phyloP scores from a whole-genome alignment of 805 yeast genomes.

The Myxozyma melibiosi region DNA sequence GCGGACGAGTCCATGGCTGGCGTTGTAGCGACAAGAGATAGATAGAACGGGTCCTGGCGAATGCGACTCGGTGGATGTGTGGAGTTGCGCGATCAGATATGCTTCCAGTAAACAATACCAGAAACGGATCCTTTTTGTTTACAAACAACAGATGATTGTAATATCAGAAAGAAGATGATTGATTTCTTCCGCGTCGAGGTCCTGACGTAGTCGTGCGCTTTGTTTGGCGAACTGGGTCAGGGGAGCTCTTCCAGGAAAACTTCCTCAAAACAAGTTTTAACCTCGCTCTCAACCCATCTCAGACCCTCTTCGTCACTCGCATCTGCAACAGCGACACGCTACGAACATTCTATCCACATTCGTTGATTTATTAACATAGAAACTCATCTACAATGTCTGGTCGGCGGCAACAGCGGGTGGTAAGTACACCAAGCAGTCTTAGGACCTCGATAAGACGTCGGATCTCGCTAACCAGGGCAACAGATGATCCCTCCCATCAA shows the following conservation, averaged over 20 bases:
- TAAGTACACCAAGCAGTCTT: slow-evolving; percentile 29
- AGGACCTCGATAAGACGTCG: not conserved
- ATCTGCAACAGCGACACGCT: too few relatives aligned
- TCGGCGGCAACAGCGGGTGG: slow-evolving; percentile 51
- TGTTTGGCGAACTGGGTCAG: not conserved
- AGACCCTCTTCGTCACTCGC: not conserved
- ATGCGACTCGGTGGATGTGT: too few relatives aligned
- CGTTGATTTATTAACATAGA: not conserved
- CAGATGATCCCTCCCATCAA: slow-evolving; percentile 87
- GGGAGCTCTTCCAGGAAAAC: not conserved
- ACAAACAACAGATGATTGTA: too few relatives aligned
- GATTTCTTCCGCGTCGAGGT: too few relatives aligned
- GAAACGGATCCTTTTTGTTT: too few relatives aligned
- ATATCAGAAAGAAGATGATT: too few relatives aligned
- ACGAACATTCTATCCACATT: not conserved
- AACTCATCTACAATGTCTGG: slow-evolving; percentile 43
- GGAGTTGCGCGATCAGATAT: too few relatives aligned
- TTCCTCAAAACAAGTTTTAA: too few relatives aligned
- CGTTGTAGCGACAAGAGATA: not conserved
- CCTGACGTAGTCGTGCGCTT: not conserved
- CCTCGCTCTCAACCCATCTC: not conserved
- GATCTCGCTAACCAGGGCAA: not conserved
- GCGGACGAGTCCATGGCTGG: slow-evolving; percentile 9
- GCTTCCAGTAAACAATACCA: too few relatives aligned
- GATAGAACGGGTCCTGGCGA: too few relatives aligned